These are phyloP conservation scores for Penicillium griseofulvum DNA, from an alignment of 2,329 filamentous ascomycete species.

Conservation along the genomic window DNA sequence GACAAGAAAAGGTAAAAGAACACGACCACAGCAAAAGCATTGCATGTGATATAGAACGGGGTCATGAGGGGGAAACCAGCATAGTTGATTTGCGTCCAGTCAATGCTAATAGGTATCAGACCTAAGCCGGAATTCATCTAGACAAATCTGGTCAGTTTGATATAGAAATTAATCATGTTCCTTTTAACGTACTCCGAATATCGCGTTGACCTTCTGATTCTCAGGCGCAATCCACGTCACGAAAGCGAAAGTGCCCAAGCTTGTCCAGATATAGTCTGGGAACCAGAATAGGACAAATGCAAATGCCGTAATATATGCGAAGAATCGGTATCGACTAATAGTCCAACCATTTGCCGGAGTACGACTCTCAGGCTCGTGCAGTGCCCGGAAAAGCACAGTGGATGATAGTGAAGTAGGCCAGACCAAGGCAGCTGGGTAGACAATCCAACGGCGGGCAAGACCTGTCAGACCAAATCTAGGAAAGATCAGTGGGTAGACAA, in stretches of 20 bases:
- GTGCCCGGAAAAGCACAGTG: conserved; percentile 21
- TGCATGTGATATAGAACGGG: conserved; percentile 51
- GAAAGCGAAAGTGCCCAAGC: conserved; percentile 48
- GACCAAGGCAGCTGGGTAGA: conserved; percentile 21
- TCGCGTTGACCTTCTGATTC: conserved; percentile 34
- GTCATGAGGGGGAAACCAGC: conserved; percentile 28
- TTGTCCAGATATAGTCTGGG: conserved; percentile 50
- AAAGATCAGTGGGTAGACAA: background rate
- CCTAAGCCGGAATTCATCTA: conserved; percentile 26
- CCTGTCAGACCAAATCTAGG: conserved; percentile 22
- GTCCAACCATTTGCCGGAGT: conserved; percentile 20
- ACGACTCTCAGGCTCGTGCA: conserved; percentile 18
- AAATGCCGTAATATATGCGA: conserved; percentile 14
- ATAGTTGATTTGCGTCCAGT: conserved; percentile 44
- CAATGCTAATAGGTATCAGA: conserved; percentile 45
- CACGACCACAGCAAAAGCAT: conserved; percentile 55
- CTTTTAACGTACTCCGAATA: conserved; percentile 21
- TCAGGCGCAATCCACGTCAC: conserved; percentile 49
- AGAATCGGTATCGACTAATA: conserved; percentile 21
- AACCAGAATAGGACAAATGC: conserved; percentile 48
- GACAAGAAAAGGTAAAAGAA: conserved; percentile 53
- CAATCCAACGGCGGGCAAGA: conserved; percentile 21
- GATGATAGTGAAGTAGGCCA: conserved; percentile 24
- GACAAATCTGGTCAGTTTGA: background rate
- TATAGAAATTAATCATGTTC: too few species aligned